Base-by-base conservation (phyloP, 352 stramenopile species). In the Phytophthora crassamura region DNA sequence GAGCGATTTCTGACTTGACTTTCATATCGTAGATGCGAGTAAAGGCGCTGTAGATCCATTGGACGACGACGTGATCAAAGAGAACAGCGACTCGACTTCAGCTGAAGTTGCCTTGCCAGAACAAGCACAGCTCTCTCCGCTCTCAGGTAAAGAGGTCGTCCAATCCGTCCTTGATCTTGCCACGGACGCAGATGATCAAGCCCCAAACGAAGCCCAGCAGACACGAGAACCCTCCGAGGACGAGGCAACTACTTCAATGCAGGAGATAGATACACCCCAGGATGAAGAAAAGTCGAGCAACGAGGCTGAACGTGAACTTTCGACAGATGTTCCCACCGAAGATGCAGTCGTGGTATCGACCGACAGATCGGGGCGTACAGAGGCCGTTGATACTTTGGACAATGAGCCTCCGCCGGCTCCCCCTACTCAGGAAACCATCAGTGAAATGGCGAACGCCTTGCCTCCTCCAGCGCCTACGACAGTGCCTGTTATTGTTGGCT, bases 101-200 rank as follows among this genome's bases (percentile, higher is more conserved):
- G n/a, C 38, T 34, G 51, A 50, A 33, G 14, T 12, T 7, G 9
- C 6, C 5, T 10, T 30, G 2, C 4, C 15, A 16, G 36, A 61
- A 11, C 22, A 55, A 39, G 4, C 25, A 25, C 22, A 25, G 22
- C 3, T 4, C 0, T 39, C 45, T 10, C 48, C 45, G 7, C 15
- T 48, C 2, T 65, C 65, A 8, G 30, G 53, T 15, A 35, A 69
- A 48, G 65, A 54, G 5, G 52, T 70, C 15, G 52, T 74, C 7
- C 32, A 67, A 46, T 53, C 53, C 45, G 66, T 74, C 38, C 59
- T 74, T 33, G 41, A 70, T 28, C 49, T 74, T 56, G 53, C 53
- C 16, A 38, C 10, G 4, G 41, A 47, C 28, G 11, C 34, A 48
- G 28, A 59, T 20, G 30, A 50, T 33, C 48, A 60, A 36, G 12